Evolutionary conservation across 331 rosid species (phyloP), one percentile per base, ranked within the genome.

Genomic region (Acacia pycnantha): DNA sequence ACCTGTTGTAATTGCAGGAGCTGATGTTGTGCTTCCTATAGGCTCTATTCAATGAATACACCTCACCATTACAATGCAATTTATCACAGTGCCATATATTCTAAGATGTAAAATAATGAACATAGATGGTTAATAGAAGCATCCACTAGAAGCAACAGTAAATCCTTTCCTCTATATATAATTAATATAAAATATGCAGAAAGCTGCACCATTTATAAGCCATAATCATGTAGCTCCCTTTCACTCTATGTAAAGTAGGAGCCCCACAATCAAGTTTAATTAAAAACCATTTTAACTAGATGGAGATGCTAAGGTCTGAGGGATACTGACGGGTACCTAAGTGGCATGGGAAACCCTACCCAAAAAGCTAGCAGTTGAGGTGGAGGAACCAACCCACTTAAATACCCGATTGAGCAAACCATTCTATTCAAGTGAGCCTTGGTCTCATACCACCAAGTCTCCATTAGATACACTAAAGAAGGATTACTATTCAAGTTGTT

Each of bases 41-140:
- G 41, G 12, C 65, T 4, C 86, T 85, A 61, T 62, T 43, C 26
- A 72, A 65, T 6, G 53, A 77, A 53, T 29, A 18, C 29, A 31
- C 41, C 51, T 56, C 10, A 69, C 75, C 46, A 82, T 76, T 22
- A 27, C 31, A 40, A 19, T 44, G 27, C 18, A 70, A 41, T 31
- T 47, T 61, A 62, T 79, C 21, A 69, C 46, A 40, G 27, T 8
- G 50, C 50, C 51, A 68, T 11, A n/a, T 11, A 21, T 40, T 69
- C 74, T 69, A 27, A 62, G 35, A 26, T 62, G 69, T 5, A 62
- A 62, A 62, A 62, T 62, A 62, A 22, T 22, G 21, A 62, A 62
- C 40, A 12, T 27, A 62, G 40, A 62, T 62, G 40, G 29, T 22
- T n/a, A 22, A 56, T 1, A 56, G 64, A 14, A 62, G 40, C 40